These are phyloP conservation scores for Aciculoconidium aculeatum DNA, from an alignment of 805 yeast species.

Conservation along the genomic window DNA sequence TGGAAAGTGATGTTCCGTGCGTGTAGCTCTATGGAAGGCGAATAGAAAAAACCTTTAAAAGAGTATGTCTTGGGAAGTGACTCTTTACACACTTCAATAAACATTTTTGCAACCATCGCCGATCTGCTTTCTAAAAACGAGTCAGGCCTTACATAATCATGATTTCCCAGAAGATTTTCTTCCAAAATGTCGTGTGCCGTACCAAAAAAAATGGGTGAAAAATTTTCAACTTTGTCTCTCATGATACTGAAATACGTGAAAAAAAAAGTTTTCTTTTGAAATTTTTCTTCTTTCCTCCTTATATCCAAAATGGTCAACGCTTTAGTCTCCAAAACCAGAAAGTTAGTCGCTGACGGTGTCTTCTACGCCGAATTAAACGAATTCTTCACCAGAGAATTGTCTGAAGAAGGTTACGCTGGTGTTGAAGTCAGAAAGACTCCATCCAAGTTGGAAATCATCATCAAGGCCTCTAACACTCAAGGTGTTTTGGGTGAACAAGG, in stretches of 20 bases:
- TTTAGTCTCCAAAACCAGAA: slow-evolving; percentile 92
- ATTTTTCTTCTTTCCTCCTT: slow-evolving; percentile 3
- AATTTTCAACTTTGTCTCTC: slow-evolving; percentile 2
- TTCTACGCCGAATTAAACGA: slow-evolving; percentile 99
- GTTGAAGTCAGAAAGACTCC: slow-evolving; percentile 99
- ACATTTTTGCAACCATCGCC: no score
- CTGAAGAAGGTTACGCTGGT: slow-evolving; percentile 99
- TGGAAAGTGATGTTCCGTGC: no score
- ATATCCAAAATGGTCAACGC: slow-evolving; percentile 24
- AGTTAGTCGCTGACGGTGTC: slow-evolving; percentile 99
- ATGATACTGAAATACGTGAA: background rate
- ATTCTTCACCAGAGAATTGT: slow-evolving; percentile 99
- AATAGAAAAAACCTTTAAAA: no score
- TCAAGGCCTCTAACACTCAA: slow-evolving; percentile 98
- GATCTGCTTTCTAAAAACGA: no score
- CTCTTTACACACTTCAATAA: slow-evolving; percentile 3
- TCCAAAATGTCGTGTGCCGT: slow-evolving; percentile 2
- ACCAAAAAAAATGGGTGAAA: slow-evolving; percentile 3
- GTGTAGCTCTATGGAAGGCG: no score
- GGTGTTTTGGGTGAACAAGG: slow-evolving; percentile 99
- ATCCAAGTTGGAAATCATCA: slow-evolving; percentile 95
- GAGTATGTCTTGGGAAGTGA: no score
- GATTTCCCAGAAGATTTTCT: no score
- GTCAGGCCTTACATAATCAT: no score
- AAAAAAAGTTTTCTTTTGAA: slow-evolving; percentile 6